A percentile compares a stretch with the other conserved stretches of the same genome.
Conservation (phyloP, 2,329 filamentous ascomycete species). For the Diaporthe longicolla region DNA sequence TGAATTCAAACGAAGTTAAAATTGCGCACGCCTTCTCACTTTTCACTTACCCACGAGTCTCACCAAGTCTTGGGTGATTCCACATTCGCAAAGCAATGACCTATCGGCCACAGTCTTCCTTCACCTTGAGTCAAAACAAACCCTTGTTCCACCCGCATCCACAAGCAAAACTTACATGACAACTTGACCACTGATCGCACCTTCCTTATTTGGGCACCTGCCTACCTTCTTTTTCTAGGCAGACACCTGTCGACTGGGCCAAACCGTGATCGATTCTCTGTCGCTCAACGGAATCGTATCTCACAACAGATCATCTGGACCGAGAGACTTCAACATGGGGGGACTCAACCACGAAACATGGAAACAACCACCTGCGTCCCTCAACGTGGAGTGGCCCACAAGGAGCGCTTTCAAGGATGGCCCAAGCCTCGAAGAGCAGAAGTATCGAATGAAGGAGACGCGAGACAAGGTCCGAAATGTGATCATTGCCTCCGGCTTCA, state of each 20-base stretch:
- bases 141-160: too few species aligned
- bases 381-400: conserved; percentile 32
- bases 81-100: background rate
- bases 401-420: conserved; percentile 6
- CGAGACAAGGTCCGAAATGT: conserved; percentile 5
- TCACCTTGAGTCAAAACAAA: background rate
- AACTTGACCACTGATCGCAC: background rate
- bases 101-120: background rate
- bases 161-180: background rate
- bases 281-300: too few species aligned
- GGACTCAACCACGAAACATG: conserved; percentile 25
- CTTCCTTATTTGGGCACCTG: background rate
- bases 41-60: background rate
- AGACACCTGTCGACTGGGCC: background rate
- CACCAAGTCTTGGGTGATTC: background rate
- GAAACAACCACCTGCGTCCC: conserved; percentile 31
- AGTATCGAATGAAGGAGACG: conserved; percentile 32
- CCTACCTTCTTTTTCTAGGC: background rate
- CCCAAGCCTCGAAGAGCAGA: conserved; percentile 34
- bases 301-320: background rate
- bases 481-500: conserved; percentile 23
- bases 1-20: background rate
- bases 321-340: background rate
- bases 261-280: too few species aligned
- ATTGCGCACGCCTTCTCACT: background rate